phyloP scores from a whole-genome alignment of 768 basidiomycete species.

The Wakefieldia striispora region DNA sequence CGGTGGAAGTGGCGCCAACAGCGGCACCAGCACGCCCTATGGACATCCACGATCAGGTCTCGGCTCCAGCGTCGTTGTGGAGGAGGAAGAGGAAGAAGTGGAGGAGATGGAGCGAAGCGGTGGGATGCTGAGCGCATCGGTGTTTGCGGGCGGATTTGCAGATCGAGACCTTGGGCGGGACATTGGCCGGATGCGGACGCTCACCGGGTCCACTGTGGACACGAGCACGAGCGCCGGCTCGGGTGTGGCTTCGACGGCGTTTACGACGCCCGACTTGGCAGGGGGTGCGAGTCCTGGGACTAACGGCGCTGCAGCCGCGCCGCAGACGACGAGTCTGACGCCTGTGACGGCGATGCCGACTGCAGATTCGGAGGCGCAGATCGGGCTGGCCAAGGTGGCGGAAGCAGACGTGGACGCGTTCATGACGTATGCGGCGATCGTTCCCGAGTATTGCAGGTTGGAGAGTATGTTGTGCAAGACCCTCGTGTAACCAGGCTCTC shows the following conservation, averaged over 20 bases:
- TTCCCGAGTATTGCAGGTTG: constrained; percentile 78
- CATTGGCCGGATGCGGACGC: constrained; percentile 49
- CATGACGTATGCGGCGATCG: constrained; percentile 81
- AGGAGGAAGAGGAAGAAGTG: constrained; percentile 77
- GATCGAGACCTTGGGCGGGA: constrained; percentile 40
- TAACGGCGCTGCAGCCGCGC: constrained; percentile 27
- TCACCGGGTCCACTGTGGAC: constrained; percentile 46
- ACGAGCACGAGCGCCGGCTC: constrained; percentile 32
- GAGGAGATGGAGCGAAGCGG: constrained; percentile 50
- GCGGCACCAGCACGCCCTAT: constrained; percentile 69
- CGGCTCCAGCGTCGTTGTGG: constrained; percentile 51
- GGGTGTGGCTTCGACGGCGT: constrained; percentile 47
- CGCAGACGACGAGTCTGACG: constrained; percentile 57
- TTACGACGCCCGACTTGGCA: constrained; percentile 63
- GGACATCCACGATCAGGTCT: constrained; percentile 53
- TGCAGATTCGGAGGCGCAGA: constrained; percentile 66
- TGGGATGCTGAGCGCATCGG: constrained; percentile 29
- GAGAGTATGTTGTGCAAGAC: constrained; percentile 76
- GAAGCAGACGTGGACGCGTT: constrained; percentile 84
- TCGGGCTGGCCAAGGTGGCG: constrained; percentile 78
- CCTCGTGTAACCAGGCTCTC: constrained; percentile 36
- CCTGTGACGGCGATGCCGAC: constrained; percentile 74
- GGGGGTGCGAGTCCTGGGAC: constrained; percentile 34
- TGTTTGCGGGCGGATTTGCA: constrained; percentile 37
- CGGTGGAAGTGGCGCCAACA: constrained; percentile 52